Conservation (phyloP, 495 filamentous ascomycete species). For the Entonaema liquescens region DNA sequence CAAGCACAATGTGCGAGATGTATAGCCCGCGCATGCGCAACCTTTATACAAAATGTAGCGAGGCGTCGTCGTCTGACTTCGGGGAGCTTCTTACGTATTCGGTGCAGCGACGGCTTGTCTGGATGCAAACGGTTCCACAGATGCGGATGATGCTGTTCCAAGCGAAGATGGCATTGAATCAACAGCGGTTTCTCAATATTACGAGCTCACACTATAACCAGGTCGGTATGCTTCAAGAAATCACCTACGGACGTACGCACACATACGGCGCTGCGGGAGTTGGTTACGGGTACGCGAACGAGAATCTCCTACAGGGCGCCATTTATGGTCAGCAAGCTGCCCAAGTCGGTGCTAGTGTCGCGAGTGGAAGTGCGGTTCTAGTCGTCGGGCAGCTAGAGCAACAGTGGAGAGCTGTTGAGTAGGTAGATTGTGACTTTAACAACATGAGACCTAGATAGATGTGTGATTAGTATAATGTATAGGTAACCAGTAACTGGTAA, state of each 20-base stretch:
- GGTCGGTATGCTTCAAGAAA: not conserved
- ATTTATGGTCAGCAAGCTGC: constrained; percentile 28
- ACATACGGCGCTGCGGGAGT: constrained; percentile 22
- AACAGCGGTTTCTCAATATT: not conserved
- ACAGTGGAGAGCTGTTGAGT: constrained; percentile 38
- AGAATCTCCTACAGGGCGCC: constrained; percentile 32
- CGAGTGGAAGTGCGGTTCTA: not conserved
- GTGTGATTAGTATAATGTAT: not conserved
- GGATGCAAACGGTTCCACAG: not conserved
- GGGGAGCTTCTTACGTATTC: constrained; percentile 10
- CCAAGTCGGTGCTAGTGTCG: constrained; percentile 5
- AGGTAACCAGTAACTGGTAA: not conserved
- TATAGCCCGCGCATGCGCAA: constrained; percentile 52
- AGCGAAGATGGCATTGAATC: not conserved
- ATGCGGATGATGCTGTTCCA: not conserved
- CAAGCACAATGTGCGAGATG: constrained; percentile 46
- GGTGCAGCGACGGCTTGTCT: not conserved
- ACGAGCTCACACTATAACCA: not conserved
- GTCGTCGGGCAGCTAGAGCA: constrained; percentile 31
- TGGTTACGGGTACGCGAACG: constrained; percentile 33
- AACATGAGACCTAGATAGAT: not conserved
- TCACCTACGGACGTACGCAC: not conserved
- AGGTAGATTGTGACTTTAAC: not conserved
- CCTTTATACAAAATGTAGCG: constrained; percentile 42
- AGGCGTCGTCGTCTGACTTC: constrained; percentile 33